Conservation (phyloP, 345 rosid species). For the Brassica incana region DNA sequence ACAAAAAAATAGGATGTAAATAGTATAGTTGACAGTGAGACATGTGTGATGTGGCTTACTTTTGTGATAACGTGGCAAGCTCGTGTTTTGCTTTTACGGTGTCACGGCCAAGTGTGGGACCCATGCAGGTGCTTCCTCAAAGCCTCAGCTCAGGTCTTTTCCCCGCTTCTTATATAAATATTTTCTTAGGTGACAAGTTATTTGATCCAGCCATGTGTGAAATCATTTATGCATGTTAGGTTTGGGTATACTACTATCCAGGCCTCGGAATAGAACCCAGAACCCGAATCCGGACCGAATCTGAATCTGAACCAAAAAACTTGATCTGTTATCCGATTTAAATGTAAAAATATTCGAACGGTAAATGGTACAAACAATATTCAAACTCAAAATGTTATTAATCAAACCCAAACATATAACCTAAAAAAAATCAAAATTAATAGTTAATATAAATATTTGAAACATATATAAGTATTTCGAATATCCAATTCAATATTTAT, state of each 20-base stretch:
- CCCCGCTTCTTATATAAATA: conserved; percentile 21
- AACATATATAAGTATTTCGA: too few relatives aligned
- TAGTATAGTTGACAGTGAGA: conserved; percentile 32
- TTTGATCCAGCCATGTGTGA: conserved; percentile 17
- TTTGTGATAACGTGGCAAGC: conserved; percentile 39
- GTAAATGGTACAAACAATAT: too few relatives aligned
- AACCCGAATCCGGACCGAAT: too few relatives aligned
- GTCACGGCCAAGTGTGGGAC: conserved; percentile 43
- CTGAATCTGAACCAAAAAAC: too few relatives aligned
- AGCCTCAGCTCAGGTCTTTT: conserved; percentile 22
- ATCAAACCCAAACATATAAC: too few relatives aligned
- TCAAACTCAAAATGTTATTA: too few relatives aligned
- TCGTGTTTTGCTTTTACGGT: conserved; percentile 35
- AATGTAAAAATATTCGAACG: too few relatives aligned
- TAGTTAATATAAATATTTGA: too few relatives aligned
- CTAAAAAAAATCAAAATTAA: too few relatives aligned
- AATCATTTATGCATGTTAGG: conserved; percentile 38
- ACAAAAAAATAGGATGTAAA: background rate
- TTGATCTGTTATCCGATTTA: too few relatives aligned
- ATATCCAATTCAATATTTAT: too few relatives aligned
- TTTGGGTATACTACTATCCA: background rate
- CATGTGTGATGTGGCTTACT: conserved; percentile 34
- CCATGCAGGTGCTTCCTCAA: conserved; percentile 36
- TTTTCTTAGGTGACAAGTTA: conserved; percentile 6
- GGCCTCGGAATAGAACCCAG: too few relatives aligned